A percentile compares a stretch with the other conserved stretches of the same genome.
These are phyloP conservation scores for Lyophyllum decastes DNA, from an alignment of 768 basidiomycete species.

Conservation along the genomic window DNA sequence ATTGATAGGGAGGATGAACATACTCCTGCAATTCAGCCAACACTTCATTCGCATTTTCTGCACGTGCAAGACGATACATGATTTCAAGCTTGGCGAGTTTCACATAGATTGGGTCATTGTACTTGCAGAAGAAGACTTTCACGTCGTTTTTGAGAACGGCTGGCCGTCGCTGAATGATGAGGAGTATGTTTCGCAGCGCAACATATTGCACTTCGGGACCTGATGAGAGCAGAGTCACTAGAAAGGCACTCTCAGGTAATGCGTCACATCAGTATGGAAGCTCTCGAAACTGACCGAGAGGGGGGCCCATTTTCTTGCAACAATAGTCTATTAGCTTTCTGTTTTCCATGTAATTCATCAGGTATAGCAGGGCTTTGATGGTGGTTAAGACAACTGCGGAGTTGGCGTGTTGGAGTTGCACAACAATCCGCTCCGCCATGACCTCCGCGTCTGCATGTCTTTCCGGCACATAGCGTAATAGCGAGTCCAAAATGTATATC, in stretches of 20 bases:
- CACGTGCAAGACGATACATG: constrained; percentile 96
- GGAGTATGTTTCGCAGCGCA: constrained; percentile 91
- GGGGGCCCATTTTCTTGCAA: constrained; percentile 98
- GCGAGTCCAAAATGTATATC: constrained; percentile 94
- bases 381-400: constrained; percentile 99
- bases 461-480: constrained; percentile 93
- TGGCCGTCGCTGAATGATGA: constrained; percentile 95
- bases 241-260: neutral
- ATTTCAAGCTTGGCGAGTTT: constrained; percentile 98
- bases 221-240: constrained; percentile 93
- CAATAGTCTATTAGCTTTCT: constrained; percentile 82
- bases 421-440: constrained; percentile 93
- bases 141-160: constrained; percentile 94
- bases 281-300: constrained; percentile 64
- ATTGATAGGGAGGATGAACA: constrained; percentile 20
- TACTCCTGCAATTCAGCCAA: constrained; percentile 95
- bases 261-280: neutral
- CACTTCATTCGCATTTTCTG: constrained; percentile 91
- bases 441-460: constrained; percentile 85
- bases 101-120: constrained; percentile 99
- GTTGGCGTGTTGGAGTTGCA: constrained; percentile 96
- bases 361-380: constrained; percentile 91
- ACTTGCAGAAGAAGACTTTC: constrained; percentile 99
- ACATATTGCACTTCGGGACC: constrained; percentile 99
- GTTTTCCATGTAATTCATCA: constrained; percentile 99